Evolutionary conservation across 2,329 filamentous ascomycete genomes (phyloP), one percentile per base, ranked within the genome.

Genomic region (Elsinoe fawcettii): DNA sequence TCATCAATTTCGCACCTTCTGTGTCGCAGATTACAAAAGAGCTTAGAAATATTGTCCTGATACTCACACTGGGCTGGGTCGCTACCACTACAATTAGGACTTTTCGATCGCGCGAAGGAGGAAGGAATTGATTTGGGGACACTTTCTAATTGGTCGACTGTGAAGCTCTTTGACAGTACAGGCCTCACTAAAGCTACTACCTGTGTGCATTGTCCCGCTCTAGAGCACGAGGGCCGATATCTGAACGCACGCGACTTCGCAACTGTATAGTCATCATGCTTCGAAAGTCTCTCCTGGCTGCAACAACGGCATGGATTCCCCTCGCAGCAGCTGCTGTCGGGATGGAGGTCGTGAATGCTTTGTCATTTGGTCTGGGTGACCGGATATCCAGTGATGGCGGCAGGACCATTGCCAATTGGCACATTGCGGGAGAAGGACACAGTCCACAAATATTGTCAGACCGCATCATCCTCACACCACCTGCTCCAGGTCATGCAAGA

Each of bases 401-500:
- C 54, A 72, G 75, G 60, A 70, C 69, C 34, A 74, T 85, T 49
- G 79, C 81, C 2, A 80, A 80, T 61, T 86, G 79, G 77, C 68
- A 72, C 44, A 64, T 80, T 27, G 74, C 73, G 53, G 78, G 79
- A 56, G 78, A 82, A 62, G 79, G 79, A 56, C 78, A 80, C 66
- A 68, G 73, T 11, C 78, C 82, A 55, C 76, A 81, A 62, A 68
- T 85, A 61, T 82, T 96, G 59, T 95, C 90, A 63, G 92, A 97
- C 77, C 90, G 91, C 70, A 69, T 97, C 59, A 87, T 99, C 69
- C 81, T 99, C 58, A 99, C 93, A 1, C 92, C 93, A 9, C 85
- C 90, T 12, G 85, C 84, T 51, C 90, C 90, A 5, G 93, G 93
- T 57, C 90, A 90, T 73, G 85, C 88, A 67, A 84, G 90, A 69